Evolutionary conservation across 192 early-diverging fungal genomes (phyloP), one percentile per base, ranked within the genome.

Genomic region (Thamnidium elegans): DNA sequence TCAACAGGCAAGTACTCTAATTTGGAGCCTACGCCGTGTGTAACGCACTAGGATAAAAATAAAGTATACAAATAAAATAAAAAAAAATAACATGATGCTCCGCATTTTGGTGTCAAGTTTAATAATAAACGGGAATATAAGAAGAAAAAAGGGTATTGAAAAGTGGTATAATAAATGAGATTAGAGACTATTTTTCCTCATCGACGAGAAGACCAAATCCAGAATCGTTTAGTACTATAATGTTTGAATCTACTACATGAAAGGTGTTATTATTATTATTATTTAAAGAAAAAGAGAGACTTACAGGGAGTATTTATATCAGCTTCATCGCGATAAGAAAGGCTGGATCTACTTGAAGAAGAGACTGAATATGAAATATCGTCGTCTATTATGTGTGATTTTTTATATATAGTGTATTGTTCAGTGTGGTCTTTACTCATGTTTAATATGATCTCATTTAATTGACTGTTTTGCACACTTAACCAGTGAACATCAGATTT

Each of bases 401-500:
- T 39, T 4, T 39, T 39, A 9, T 39, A 10, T 9, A 39, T 9
- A 39, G 5, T 39, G 36, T 39, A 10, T 39, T 39, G 36, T 39
- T 39, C 36, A 39, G 36, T 10, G 5, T 39, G 36, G 1, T 39
- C 9, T 6, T 39, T 39, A 39, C 7, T 39, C 36, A 39, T 26
- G 26, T 26, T 39, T 39, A 39, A 39, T 39, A 39, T 39, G 36
- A 10, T 39, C 36, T 39, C 36, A 39, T 39, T 39, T 39, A 39
- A 39, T 7, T 55, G 55, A 7, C 31, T 31, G 5, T 66, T 66
- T 17, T 23, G 17, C n/a, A 21, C 19, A 19, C 21, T 58, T 15
- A 66, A 31, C 65, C 65, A 66, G 45, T 66, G 20, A n/a, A 56
- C 20, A 58, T 66, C 65, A 11, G 65, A 46, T 36, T 66, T 66